phyloP scores from a whole-genome alignment of 768 basidiomycete genomes.

The Kwoniella sp. region DNA sequence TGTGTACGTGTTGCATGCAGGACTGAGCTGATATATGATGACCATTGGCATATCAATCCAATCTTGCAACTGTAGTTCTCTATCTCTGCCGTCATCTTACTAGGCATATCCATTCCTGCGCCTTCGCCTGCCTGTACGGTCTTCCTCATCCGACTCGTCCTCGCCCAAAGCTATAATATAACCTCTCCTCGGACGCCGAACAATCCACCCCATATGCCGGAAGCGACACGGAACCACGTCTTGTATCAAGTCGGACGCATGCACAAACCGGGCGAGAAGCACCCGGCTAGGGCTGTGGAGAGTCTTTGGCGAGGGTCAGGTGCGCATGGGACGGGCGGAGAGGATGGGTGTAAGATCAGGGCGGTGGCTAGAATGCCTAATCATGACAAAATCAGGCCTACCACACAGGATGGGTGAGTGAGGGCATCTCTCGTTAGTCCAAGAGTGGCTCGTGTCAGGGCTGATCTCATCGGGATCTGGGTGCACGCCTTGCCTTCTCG shows the following conservation, averaged over 20 bases:
- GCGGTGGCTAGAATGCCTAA: constrained; percentile 48
- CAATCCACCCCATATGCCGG: constrained; percentile 30
- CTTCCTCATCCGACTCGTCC: constrained; percentile 46
- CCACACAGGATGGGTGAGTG: constrained; percentile 49
- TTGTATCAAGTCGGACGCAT: constrained; percentile 41
- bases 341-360: constrained; percentile 42
- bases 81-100: constrained; percentile 42
- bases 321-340: constrained; percentile 28
- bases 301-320: constrained; percentile 44
- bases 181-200: constrained; percentile 47
- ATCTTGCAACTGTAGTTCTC: constrained; percentile 35
- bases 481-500: too few species aligned
- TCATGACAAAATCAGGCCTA: constrained; percentile 50
- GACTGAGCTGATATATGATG: background rate
- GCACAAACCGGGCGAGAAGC: constrained; percentile 34
- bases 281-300: constrained; percentile 30
- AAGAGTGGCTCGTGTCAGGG: too few species aligned
- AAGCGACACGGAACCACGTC: constrained; percentile 32
- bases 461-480: too few species aligned
- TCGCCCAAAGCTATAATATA: constrained; percentile 44
- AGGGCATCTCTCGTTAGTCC: background rate
- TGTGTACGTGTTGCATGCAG: background rate
- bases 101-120: constrained; percentile 32
- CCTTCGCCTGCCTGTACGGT: constrained; percentile 48
- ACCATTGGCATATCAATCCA: background rate